Percentiles rank a stretch among this genome's conserved stretches.
Evolutionary conservation across 768 basidiomycete genomes (phyloP).

Genomic region (Tylopilus vinaceipallidus): DNA sequence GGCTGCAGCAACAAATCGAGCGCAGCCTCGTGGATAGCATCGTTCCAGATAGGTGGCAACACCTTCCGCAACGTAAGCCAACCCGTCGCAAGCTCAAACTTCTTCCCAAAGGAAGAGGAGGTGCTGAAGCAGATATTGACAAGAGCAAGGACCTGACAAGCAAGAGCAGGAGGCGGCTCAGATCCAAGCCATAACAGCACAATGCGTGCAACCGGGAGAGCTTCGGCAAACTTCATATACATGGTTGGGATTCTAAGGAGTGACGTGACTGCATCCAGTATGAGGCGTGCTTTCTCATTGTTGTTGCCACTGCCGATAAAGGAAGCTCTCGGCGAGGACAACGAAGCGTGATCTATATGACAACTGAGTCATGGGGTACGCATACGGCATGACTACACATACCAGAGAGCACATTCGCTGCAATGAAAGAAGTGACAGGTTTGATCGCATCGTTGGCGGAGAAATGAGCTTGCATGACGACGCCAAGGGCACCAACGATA

Average conservation of each 20-base stretch:
- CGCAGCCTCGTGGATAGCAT: slow-evolving; percentile 60
- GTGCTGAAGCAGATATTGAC: slow-evolving; percentile 53
- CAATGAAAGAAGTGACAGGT: slow-evolving; percentile 81
- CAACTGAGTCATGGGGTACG: not conserved
- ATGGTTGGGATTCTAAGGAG: slow-evolving; percentile 55
- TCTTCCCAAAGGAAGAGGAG: slow-evolving; percentile 66
- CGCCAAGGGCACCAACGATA: slow-evolving; percentile 59
- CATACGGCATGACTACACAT: slow-evolving; percentile 14
- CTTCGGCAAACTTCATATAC: slow-evolving; percentile 67
- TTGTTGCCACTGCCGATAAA: slow-evolving; percentile 24
- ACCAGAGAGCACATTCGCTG: slow-evolving; percentile 76
- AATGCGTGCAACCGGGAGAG: slow-evolving; percentile 77
- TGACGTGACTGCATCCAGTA: slow-evolving; percentile 63
- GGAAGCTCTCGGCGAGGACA: slow-evolving; percentile 16
- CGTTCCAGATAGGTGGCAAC: slow-evolving; percentile 69
- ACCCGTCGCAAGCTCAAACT: slow-evolving; percentile 83
- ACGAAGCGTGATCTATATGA: slow-evolving; percentile 1
- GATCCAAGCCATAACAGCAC: slow-evolving; percentile 77
- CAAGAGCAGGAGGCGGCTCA: slow-evolving; percentile 59
- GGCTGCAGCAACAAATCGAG: slow-evolving; percentile 69
- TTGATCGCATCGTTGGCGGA: slow-evolving; percentile 75
- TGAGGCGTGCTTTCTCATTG: slow-evolving; percentile 60
- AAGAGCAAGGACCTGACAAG: slow-evolving; percentile 57
- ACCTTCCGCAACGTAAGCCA: slow-evolving; percentile 74
- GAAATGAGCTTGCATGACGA: slow-evolving; percentile 64